A percentile compares a stretch with the other conserved stretches of the same genome.
Conservation (phyloP, 768 basidiomycete genomes). For the Hericium alpestre region DNA sequence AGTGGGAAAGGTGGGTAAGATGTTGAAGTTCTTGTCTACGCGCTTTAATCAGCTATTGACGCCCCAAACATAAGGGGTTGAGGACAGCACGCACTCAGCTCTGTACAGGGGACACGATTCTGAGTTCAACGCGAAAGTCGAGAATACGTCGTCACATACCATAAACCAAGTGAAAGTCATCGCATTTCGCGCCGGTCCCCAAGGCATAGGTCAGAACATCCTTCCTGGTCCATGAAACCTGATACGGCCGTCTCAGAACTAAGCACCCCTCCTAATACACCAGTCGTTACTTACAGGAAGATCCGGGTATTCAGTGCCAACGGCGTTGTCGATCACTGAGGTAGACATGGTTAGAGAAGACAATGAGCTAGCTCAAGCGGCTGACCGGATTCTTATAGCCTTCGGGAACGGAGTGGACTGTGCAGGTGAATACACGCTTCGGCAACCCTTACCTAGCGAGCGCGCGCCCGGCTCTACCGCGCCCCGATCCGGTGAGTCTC, state of each 20-base stretch:
- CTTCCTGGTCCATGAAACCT: conserved; percentile 81
- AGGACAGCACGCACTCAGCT: conserved; percentile 15
- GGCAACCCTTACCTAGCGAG: no score
- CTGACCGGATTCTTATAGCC: no score
- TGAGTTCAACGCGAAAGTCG: background rate
- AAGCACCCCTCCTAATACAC: background rate
- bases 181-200: conserved; percentile 71
- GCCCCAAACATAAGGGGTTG: background rate
- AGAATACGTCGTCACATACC: conserved; percentile 31
- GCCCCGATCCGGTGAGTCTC: no score
- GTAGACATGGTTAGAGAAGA: background rate
- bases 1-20: conserved; percentile 81
- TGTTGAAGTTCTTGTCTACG: conserved; percentile 56
- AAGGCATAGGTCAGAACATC: conserved; percentile 72
- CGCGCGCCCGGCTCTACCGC: no score
- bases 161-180: conserved; percentile 63
- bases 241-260: background rate
- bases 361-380: no score
- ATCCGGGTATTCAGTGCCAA: conserved; percentile 44
- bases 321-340: conserved; percentile 41
- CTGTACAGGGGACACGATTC: conserved; percentile 8
- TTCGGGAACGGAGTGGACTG: no score
- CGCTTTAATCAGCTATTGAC: background rate
- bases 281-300: conserved; percentile 35
- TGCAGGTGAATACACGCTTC: no score